Evolutionary conservation across 2,329 filamentous ascomycete species (phyloP).

Genomic region (Macrophomina tecta): DNA sequence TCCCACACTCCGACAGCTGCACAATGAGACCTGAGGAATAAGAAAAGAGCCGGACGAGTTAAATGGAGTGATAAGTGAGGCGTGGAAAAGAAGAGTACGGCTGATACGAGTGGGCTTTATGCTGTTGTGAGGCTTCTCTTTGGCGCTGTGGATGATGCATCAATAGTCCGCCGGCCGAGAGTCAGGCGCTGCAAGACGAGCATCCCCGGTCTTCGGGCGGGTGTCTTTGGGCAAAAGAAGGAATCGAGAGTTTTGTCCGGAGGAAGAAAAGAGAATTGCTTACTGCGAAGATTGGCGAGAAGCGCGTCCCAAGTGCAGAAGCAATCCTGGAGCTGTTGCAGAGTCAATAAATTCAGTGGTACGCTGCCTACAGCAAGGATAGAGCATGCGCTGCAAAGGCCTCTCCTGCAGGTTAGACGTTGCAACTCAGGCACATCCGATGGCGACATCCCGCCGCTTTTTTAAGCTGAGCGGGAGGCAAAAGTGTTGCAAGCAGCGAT

Average conservation of each 20-base stretch:
- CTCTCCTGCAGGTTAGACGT: constrained; percentile 3
- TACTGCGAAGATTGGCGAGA: background rate
- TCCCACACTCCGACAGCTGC: background rate
- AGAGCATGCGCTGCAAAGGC: background rate
- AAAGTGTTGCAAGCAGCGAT: constrained; percentile 13
- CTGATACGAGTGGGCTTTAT: background rate
- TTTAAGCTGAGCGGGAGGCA: background rate
- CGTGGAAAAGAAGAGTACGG: background rate
- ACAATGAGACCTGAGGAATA: constrained; percentile 17
- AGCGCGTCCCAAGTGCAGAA: background rate
- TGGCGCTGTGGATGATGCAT: background rate
- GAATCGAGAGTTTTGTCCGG: background rate
- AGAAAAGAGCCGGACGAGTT: background rate
- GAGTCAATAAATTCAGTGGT: background rate
- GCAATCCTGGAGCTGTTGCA: background rate
- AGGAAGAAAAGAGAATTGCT: background rate
- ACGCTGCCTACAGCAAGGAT: background rate
- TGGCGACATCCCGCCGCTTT: constrained; percentile 11
- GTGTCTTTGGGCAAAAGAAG: background rate
- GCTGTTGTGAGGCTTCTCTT: background rate
- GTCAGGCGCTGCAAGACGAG: background rate
- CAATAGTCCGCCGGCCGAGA: background rate
- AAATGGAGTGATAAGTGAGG: background rate
- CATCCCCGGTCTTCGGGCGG: background rate
- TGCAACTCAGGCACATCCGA: constrained; percentile 11